phyloP scores from a whole-genome alignment of 2,329 filamentous ascomycete species.

The Zasmidium angulare region DNA sequence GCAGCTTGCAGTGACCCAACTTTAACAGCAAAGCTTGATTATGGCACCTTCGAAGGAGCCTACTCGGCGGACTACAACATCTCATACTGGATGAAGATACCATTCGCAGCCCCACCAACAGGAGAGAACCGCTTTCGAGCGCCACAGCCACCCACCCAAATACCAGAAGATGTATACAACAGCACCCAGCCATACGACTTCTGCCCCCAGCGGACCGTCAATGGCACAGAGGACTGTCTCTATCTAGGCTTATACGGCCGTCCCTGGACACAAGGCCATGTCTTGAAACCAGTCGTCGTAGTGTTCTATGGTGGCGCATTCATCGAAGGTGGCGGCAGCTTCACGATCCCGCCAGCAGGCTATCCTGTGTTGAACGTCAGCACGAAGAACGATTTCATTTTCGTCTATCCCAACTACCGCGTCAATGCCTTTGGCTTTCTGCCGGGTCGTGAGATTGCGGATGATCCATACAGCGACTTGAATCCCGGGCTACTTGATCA shows the following conservation, averaged over 20 bases:
- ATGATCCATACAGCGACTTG: slow-evolving; percentile 35
- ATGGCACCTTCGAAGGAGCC: slow-evolving; percentile 24
- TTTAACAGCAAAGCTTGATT: slow-evolving; percentile 17
- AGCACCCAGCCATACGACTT: slow-evolving; percentile 48
- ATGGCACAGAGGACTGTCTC: slow-evolving; percentile 41
- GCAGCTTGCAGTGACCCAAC: neutral
- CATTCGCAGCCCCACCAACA: slow-evolving; percentile 52
- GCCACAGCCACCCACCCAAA: slow-evolving; percentile 55
- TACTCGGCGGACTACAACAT: slow-evolving; percentile 22
- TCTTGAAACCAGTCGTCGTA: slow-evolving; percentile 58
- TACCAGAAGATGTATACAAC: slow-evolving; percentile 54
- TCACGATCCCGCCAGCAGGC: slow-evolving; percentile 55
- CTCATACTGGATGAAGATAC: slow-evolving; percentile 51
- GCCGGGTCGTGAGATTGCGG: slow-evolving; percentile 40
- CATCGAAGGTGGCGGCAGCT: slow-evolving; percentile 57
- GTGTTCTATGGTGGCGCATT: slow-evolving; percentile 63
- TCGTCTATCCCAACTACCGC: slow-evolving; percentile 52
- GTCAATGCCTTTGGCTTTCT: slow-evolving; percentile 49
- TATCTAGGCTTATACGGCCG: slow-evolving; percentile 57
- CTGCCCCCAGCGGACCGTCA: slow-evolving; percentile 23
- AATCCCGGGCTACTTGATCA: slow-evolving; percentile 51
- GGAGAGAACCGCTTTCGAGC: slow-evolving; percentile 61
- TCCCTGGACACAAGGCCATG: slow-evolving; percentile 50
- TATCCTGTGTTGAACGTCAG: slow-evolving; percentile 61
- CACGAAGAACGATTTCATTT: slow-evolving; percentile 50